These are phyloP conservation scores for Pezizomycotina sp. DNA, from an alignment of 2,329 filamentous ascomycete species.

Conservation along the genomic window DNA sequence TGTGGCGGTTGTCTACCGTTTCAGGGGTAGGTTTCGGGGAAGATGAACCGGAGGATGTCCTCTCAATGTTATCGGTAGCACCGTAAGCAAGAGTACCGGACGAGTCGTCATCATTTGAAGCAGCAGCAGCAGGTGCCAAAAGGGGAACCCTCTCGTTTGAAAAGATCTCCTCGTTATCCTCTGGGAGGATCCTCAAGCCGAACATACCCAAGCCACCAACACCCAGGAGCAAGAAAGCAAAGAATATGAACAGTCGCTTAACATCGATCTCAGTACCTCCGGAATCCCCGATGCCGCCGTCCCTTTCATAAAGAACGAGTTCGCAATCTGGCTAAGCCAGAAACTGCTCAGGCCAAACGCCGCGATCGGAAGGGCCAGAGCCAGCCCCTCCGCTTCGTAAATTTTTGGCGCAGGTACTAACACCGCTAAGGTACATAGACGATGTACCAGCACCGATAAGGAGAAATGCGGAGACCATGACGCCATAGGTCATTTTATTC, in stretches of 20 bases:
- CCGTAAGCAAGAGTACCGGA: no score
- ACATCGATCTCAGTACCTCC: constrained; percentile 48
- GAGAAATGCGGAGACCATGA: constrained; percentile 76
- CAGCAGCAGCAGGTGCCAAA: constrained; percentile 25
- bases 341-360: constrained; percentile 86
- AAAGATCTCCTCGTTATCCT: constrained; percentile 75
- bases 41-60: no score
- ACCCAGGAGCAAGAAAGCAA: constrained; percentile 51
- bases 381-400: constrained; percentile 76
- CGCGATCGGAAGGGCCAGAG: constrained; percentile 78
- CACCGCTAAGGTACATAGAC: constrained; percentile 72
- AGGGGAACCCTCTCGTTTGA: constrained; percentile 29
- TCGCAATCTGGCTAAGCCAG: constrained; percentile 85
- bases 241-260: constrained; percentile 73
- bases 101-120: no score
- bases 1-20: constrained; percentile 66
- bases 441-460: constrained; percentile 69
- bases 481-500: constrained; percentile 49
- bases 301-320: constrained; percentile 55
- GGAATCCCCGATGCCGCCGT: constrained; percentile 43
- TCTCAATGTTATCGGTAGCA: no score
- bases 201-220: constrained; percentile 61
- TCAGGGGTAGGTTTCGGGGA: constrained; percentile 16
- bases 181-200: constrained; percentile 60
- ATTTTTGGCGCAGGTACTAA: constrained; percentile 97